Evolutionary conservation across 2,329 filamentous ascomycete species (phyloP).

Genomic region (Periconia macrospinosa): DNA sequence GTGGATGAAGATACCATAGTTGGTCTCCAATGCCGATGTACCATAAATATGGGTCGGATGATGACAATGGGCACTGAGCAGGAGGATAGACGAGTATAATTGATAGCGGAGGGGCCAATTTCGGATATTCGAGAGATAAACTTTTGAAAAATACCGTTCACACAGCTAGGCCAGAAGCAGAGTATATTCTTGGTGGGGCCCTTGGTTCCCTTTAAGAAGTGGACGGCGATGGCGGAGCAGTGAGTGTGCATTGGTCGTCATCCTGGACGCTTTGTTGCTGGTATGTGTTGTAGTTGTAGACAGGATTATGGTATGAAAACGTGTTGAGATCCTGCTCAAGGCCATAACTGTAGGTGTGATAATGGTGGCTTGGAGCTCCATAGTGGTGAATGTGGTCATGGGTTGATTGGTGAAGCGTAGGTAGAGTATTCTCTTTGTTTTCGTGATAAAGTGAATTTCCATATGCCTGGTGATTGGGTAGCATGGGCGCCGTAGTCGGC

Average conservation of each 20-base stretch:
- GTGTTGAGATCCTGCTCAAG: constrained; percentile 31
- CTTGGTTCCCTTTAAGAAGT: constrained; percentile 17
- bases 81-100: too few species aligned
- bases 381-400: constrained; percentile 29
- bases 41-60: too few species aligned
- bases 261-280: constrained; percentile 26
- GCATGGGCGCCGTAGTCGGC: constrained; percentile 26
- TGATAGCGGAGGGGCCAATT: too few species aligned
- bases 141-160: too few species aligned
- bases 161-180: too few species aligned
- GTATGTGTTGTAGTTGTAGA: constrained; percentile 28
- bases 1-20: too few species aligned
- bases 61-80: too few species aligned
- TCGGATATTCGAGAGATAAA: too few species aligned
- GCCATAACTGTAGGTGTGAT: constrained; percentile 30
- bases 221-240: constrained; percentile 40
- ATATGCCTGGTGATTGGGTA: constrained; percentile 30
- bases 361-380: constrained; percentile 26
- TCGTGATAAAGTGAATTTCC: constrained; percentile 33
- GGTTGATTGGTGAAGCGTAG: constrained; percentile 23
- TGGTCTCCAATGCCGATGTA: too few species aligned
- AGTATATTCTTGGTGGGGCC: too few species aligned
- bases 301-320: constrained; percentile 26
- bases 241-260: constrained; percentile 40
- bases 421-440: constrained; percentile 37